Evolutionary conservation across 1,284 basidiomycete species (phyloP).

Genomic region (Anthracocystis setariae): DNA sequence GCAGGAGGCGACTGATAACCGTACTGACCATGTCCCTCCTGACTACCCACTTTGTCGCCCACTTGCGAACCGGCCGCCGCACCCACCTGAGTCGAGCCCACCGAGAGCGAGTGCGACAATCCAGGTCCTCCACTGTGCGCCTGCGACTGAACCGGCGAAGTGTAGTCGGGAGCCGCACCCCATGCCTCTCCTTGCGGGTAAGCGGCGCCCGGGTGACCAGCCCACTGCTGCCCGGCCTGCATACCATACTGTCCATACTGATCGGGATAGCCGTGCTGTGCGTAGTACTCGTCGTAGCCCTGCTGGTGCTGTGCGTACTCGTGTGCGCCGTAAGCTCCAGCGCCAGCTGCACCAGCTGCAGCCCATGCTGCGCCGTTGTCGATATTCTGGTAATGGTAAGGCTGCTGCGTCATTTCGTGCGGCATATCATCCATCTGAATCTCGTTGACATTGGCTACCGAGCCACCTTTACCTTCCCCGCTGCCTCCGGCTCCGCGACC

Average conservation of each 20-base stretch:
- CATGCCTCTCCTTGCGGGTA: slow-evolving; percentile 32
- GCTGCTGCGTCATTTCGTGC: slow-evolving; percentile 39
- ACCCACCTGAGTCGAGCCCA: slow-evolving; percentile 34
- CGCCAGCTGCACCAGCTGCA: slow-evolving; percentile 23
- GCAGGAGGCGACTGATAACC: slow-evolving; percentile 30
- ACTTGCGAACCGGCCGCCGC: slow-evolving; percentile 8
- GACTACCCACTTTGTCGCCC: slow-evolving; percentile 15
- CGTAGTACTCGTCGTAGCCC: slow-evolving; percentile 48
- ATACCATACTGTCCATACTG: slow-evolving; percentile 43
- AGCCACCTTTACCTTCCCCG: slow-evolving; percentile 44
- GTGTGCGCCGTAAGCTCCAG: slow-evolving; percentile 22
- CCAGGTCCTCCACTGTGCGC: slow-evolving; percentile 26
- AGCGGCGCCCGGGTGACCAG: slow-evolving; percentile 9
- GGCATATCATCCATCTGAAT: slow-evolving; percentile 51
- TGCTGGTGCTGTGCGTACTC: slow-evolving; percentile 33
- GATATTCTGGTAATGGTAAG: slow-evolving; percentile 45
- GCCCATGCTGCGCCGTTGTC: slow-evolving; percentile 34
- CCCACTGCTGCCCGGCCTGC: slow-evolving; percentile 36
- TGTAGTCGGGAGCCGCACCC: slow-evolving; percentile 43
- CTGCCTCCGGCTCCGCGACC: slow-evolving; percentile 44
- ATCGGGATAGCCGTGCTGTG: slow-evolving; percentile 19
- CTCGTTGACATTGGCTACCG: slow-evolving; percentile 47
- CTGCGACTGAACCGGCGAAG: slow-evolving; percentile 25
- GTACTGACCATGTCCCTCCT: slow-evolving; percentile 43
- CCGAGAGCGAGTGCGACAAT: slow-evolving; percentile 23